Evolutionary conservation across 2,329 filamentous ascomycete genomes (phyloP).

Genomic region (Aotearoamyces nothofagi): DNA sequence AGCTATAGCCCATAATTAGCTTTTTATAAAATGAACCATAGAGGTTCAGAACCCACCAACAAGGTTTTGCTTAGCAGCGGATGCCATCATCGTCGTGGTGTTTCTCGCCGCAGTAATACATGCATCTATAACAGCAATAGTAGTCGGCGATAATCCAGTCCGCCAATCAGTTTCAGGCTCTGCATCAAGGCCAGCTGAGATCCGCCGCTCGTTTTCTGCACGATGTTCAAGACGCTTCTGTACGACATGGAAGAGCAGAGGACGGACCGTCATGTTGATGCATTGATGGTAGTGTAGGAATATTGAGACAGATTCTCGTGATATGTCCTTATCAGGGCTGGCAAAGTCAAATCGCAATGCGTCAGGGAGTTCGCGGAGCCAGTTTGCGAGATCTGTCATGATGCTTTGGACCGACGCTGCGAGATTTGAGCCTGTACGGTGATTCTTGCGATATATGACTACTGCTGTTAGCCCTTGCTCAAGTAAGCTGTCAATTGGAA

Average conservation of each 20-base stretch:
- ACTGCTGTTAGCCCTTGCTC: conserved; percentile 7
- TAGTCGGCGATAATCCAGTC: conserved; percentile 29
- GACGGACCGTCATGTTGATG: conserved; percentile 39
- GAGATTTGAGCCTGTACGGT: conserved; percentile 29
- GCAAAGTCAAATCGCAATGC: conserved; percentile 31
- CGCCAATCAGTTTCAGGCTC: conserved; percentile 30
- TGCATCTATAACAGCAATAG: conserved; percentile 33
- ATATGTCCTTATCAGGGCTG: conserved; percentile 24
- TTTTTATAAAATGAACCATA: not conserved
- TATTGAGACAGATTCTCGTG: conserved; percentile 33
- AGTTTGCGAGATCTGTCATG: conserved; percentile 30
- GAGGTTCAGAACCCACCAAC: conserved; percentile 23
- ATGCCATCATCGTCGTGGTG: conserved; percentile 31
- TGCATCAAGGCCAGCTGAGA: conserved; percentile 18
- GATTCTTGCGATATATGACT: conserved; percentile 32
- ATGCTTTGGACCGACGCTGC: conserved; percentile 35
- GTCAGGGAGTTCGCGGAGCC: conserved; percentile 31
- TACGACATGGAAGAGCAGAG: conserved; percentile 36
- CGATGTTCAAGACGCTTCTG: conserved; percentile 31
- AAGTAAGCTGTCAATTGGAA: no score
- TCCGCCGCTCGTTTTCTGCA: no score
- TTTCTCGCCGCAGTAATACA: conserved; percentile 34
- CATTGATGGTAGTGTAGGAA: conserved; percentile 41
- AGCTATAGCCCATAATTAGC: conserved; percentile 16
- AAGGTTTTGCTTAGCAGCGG: conserved; percentile 31